Evolutionary conservation across 140 eudicot genomes (phyloP).

Genomic region (Ambrosia hybrid): DNA sequence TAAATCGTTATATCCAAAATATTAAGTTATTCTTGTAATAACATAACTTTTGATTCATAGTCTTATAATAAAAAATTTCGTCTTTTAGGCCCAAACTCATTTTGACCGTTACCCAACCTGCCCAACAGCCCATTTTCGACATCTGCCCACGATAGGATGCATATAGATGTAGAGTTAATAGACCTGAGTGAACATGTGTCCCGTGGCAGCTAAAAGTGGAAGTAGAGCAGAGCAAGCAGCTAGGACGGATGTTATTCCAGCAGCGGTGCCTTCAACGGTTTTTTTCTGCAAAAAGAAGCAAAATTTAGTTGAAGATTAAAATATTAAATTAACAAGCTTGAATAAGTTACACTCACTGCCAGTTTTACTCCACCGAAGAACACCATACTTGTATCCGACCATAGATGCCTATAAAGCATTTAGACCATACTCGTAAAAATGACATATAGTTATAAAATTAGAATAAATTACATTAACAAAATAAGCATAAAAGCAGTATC

Average conservation of each 20-base stretch:
- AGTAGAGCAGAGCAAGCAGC: constrained; percentile 85
- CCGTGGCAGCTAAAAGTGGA: constrained; percentile 85
- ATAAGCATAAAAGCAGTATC: neutral
- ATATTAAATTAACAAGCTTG: neutral
- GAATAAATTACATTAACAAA: constrained; percentile 4
- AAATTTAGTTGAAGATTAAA: neutral
- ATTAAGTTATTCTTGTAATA: neutral
- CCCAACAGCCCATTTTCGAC: neutral
- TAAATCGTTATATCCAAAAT: constrained; percentile 2
- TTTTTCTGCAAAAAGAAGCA: constrained; percentile 51
- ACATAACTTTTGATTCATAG: neutral
- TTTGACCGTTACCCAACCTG: neutral
- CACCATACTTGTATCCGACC: constrained; percentile 98
- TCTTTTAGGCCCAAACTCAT: neutral
- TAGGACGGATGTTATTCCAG: constrained; percentile 91
- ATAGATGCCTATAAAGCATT: constrained; percentile 72
- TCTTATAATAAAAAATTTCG: neutral
- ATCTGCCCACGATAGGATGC: constrained; percentile 3
- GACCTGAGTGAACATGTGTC: constrained; percentile 84
- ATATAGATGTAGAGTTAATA: constrained; percentile 23
- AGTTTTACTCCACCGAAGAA: constrained; percentile 90
- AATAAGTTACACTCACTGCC: constrained; percentile 63
- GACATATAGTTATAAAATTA: neutral
- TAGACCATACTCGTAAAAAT: neutral
- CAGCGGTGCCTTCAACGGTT: constrained; percentile 98